These are phyloP conservation scores for Colletotrichum somersetense DNA, from an alignment of 2,329 filamentous ascomycete species.

Conservation along the genomic window DNA sequence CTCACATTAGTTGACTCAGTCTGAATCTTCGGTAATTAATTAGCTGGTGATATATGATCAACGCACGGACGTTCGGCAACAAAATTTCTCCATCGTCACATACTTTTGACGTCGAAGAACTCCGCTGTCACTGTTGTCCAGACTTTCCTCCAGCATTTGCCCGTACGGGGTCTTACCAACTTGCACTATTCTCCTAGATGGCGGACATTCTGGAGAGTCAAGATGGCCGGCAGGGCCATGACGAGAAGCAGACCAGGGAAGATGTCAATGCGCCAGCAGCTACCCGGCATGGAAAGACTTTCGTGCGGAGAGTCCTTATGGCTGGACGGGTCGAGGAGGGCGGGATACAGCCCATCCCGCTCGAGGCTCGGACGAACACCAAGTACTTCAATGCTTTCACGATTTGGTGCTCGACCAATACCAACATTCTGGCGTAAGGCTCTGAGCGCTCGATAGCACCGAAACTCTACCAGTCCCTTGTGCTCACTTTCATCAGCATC, in stretches of 20 bases:
- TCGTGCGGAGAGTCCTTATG: constrained; percentile 34
- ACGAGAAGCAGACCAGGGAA: constrained; percentile 25
- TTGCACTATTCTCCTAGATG: not conserved
- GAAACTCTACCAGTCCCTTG: not conserved
- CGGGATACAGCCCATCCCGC: constrained; percentile 48
- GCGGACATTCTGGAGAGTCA: constrained; percentile 30
- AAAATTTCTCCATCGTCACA: constrained; percentile 12
- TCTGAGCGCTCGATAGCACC: too few species aligned
- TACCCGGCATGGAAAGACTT: constrained; percentile 8
- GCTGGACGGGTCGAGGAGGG: constrained; percentile 47
- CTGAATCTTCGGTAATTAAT: not conserved
- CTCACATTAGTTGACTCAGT: not conserved
- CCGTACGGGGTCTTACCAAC: not conserved
- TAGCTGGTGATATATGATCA: not conserved
- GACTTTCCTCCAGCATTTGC: not conserved
- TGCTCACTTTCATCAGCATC: constrained; percentile 47
- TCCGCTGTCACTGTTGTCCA: not conserved
- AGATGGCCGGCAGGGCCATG: not conserved
- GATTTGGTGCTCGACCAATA: constrained; percentile 50
- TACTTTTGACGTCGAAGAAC: not conserved
- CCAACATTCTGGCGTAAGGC: constrained; percentile 50
- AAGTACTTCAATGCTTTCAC: constrained; percentile 50
- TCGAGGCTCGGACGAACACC: constrained; percentile 48
- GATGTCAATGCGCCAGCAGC: not conserved
- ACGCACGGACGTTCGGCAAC: constrained; percentile 6